A percentile compares a stretch with the other conserved stretches of the same genome.
phyloP scores from a whole-genome alignment of 2,329 filamentous ascomycete genomes.

The Colletotrichum sp. region DNA sequence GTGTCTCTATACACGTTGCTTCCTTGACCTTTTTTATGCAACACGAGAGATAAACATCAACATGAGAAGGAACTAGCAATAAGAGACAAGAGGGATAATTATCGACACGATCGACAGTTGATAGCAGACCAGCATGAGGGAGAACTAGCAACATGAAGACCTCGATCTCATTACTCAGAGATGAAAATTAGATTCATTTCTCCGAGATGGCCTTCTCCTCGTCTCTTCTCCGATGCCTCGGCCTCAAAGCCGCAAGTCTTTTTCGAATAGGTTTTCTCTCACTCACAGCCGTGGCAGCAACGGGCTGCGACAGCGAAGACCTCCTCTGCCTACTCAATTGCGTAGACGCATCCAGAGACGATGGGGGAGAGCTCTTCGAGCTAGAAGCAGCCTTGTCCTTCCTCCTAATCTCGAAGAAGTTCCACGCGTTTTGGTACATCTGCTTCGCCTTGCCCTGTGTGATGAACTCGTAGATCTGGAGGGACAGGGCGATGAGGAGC shows the following conservation, averaged over 20 bases:
- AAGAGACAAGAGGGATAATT: too few species aligned
- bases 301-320: slow-evolving; percentile 2
- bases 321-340: not conserved
- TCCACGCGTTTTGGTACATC: not conserved
- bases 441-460: not conserved
- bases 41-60: too few species aligned
- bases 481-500: slow-evolving; percentile 13
- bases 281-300: not conserved
- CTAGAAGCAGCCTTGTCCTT: not conserved
- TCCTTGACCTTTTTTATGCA: too few species aligned
- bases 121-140: too few species aligned
- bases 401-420: not conserved
- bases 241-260: not conserved
- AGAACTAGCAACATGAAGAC: too few species aligned
- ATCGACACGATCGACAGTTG: too few species aligned
- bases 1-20: too few species aligned
- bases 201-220: slow-evolving; percentile 2
- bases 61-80: too few species aligned
- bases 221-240: not conserved
- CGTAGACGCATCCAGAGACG: slow-evolving; percentile 5
- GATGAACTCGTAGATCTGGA: slow-evolving; percentile 18
- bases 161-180: too few species aligned
- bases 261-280: slow-evolving; percentile 1
- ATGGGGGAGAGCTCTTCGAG: not conserved
- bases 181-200: not conserved